Base-by-base conservation (phyloP, 495 filamentous ascomycete species). In the Xylaria intraflava region DNA sequence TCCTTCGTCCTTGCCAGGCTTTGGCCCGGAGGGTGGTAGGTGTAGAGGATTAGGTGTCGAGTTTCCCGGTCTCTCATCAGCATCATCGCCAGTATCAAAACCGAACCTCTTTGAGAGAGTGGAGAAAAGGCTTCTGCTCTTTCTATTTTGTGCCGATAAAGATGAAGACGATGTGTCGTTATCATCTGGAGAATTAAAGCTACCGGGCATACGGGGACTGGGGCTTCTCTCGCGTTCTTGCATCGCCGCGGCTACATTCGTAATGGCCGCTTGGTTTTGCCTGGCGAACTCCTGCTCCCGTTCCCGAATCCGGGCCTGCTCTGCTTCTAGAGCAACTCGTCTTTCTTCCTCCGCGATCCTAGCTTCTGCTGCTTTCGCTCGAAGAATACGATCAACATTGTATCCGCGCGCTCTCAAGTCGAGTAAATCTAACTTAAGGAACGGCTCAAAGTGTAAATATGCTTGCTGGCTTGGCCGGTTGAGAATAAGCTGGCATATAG, bases 351-450 rank as follows among this genome's bases (percentile, higher is more conserved):
- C 88, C 5, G 88, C 90, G 59, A 96, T 83, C 24, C 86, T 78
- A 12, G 87, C 85, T 65, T 97, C 90, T 6, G 85, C 85, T 10
- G 84, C 89, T 68, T 90, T 91, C 29, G 83, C 82, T 27, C 86
- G 81, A 17, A 99, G 75, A 60, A 97, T 95, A 14, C 93, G 83
- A 50, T 93, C 88, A 36, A 97, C 93, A 58, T 99, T 97, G 71
- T 93, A 96, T 3, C 93, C 93, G 52, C 90, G 87, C 20, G 77
- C 78, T 60, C 83, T 83, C 9, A 99, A 72, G 55, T 89, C 81
- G 33, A 84, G 73, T 10, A 99, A 72, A 55, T 88, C 86, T 48
- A 78, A 68, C 59, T 85, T 88, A 29, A 99, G 70, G 49, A 99
- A 82, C 57, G 86, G 89, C 65, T 96, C 91, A 30, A 99, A 77